A percentile compares a stretch with the other conserved stretches of the same genome.
Evolutionary conservation across 306 rosid species (phyloP).

Genomic region (Macrotyloma uniflorum): DNA sequence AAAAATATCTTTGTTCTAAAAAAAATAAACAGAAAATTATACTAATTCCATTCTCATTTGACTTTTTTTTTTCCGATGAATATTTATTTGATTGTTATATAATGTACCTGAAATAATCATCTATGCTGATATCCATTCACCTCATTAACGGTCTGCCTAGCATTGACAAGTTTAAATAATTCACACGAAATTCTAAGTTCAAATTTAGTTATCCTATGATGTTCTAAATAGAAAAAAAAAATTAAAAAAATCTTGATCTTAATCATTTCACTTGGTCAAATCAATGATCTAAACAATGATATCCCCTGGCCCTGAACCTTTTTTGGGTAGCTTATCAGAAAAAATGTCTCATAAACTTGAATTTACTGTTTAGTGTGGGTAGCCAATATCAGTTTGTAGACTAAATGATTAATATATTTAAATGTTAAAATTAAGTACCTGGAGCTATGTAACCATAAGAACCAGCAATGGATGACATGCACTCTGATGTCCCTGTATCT

Average conservation of each 20-base stretch:
- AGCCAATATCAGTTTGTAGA: not conserved
- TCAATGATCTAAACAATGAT: conserved; percentile 12
- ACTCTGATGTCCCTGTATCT: conserved; percentile 80
- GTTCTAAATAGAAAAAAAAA: not conserved
- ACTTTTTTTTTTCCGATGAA: conserved; percentile 21
- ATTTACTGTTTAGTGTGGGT: not conserved
- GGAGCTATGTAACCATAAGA: conserved; percentile 98
- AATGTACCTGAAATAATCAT: conserved; percentile 34
- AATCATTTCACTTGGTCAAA: conserved; percentile 20
- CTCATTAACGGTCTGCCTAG: not conserved
- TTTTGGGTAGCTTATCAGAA: not conserved
- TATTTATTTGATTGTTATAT: conserved; percentile 30
- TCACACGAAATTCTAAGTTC: not conserved
- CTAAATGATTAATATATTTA: not conserved
- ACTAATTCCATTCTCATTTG: conserved; percentile 4
- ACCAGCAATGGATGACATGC: conserved; percentile 97
- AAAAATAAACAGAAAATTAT: conserved; percentile 1
- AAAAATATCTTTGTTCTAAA: conserved; percentile 22
- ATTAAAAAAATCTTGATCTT: not conserved
- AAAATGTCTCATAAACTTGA: conserved; percentile 21
- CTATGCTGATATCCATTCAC: not conserved
- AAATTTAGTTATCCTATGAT: not conserved
- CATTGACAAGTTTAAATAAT: not conserved
- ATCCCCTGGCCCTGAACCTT: not conserved
- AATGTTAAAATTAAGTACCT: conserved; percentile 51